Base-by-base conservation (phyloP, 1,284 basidiomycete genomes). In the Melampsora larici-populina region DNA sequence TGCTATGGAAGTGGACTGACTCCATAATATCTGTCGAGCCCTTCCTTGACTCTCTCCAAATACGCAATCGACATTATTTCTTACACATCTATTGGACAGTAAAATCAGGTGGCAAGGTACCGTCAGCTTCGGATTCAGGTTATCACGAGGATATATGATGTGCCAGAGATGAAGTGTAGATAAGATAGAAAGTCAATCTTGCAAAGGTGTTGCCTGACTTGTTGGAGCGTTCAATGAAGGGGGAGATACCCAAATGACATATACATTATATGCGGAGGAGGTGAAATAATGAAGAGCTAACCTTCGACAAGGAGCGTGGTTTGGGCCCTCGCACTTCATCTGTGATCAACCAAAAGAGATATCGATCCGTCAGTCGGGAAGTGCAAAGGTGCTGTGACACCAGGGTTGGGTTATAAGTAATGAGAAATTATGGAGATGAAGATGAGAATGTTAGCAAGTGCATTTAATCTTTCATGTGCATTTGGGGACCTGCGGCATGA, bases 321-420 rank as follows among this genome's bases (percentile, higher is more conserved):
- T 62, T 3, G 70, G 70, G 43, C 70, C 70, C 46, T 72, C 70
- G 60, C 70, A 72, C 60, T 72, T 72, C 70, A 72, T 72, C 70
- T 72, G 46, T 17, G 0, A 11, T 36, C 24, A n/a, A n/a, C n/a
- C n/a, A n/a, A 58, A 24, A 31, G 68, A 26, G 29, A 40, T 26
- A n/a, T 49, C 1, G 13, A 33, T 29, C 26, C 60, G 33, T 62
- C 26, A 33, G 60, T 29, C 26, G 13, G 33, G 48, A 9, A 17
- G 24, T 65, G 9, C 33, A n/a, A 11, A 48, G 1, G 46, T 17
- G 46, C 29, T 11, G 21, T 9, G 46, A 48, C 24, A 36, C 40
- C 17, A 46, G 43, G 36, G 4, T 36, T 49, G 33, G 70, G 24
- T 15, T 58, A 62, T 63, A n/a, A 15, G 60, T 15, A 17, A 9